Percentiles rank a stretch among this genome's conserved stretches.
Evolutionary conservation across 2,329 filamentous ascomycete genomes (phyloP).

Genomic region (Tolypocladium guangdongense): DNA sequence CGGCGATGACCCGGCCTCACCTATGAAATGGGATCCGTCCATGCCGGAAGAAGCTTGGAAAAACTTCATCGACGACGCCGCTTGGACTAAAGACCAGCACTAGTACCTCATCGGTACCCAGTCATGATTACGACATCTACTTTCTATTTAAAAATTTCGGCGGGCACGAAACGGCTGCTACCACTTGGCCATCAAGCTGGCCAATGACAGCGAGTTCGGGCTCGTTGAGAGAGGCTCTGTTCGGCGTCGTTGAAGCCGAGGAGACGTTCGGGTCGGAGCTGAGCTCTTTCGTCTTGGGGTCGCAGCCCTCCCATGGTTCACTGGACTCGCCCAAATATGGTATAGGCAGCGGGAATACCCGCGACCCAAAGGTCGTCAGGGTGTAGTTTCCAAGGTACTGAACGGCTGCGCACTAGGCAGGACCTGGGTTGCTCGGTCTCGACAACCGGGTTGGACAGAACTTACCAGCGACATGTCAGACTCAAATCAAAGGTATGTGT

Average conservation of each 20-base stretch:
- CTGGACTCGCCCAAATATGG: conserved; percentile 37
- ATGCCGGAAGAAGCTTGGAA: conserved; percentile 19
- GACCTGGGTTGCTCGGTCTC: no score
- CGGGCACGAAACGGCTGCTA: not conserved
- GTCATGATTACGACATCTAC: not conserved
- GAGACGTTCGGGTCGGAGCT: conserved; percentile 18
- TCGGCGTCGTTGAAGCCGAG: conserved; percentile 34
- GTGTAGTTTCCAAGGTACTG: no score
- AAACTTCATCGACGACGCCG: conserved; percentile 18
- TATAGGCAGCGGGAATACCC: conserved; percentile 47
- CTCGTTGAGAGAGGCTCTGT: conserved; percentile 42
- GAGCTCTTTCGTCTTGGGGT: conserved; percentile 7
- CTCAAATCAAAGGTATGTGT: no score
- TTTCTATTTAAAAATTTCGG: not conserved
- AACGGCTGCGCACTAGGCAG: no score
- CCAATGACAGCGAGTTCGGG: no score
- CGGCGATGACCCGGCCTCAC: not conserved
- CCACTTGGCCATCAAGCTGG: no score
- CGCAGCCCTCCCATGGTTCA: conserved; percentile 7
- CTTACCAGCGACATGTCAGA: no score
- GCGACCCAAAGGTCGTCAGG: no score
- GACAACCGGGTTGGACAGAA: no score
- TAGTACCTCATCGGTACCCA: not conserved
- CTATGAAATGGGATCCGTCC: conserved; percentile 1
- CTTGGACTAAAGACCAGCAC: conserved; percentile 17